phyloP scores from a whole-genome alignment of 495 filamentous ascomycete genomes.

The Neurospora discreta region DNA sequence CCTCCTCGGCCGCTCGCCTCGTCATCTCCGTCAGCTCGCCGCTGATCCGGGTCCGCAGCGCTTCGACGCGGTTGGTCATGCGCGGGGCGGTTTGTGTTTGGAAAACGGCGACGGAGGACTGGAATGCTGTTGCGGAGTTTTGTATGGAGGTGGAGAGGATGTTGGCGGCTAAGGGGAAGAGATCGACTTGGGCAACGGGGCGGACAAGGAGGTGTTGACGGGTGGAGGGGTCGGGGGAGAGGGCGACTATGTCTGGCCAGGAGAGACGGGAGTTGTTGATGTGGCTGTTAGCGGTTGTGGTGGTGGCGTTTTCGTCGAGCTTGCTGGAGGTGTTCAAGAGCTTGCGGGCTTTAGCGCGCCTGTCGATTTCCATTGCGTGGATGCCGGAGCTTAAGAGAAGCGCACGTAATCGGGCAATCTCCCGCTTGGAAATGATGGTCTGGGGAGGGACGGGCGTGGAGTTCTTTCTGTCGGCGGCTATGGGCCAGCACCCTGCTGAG shows the following conservation, averaged over 20 bases:
- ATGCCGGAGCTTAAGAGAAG: slow-evolving; percentile 73
- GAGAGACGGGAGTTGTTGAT: neutral
- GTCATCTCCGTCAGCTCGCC: slow-evolving; percentile 43
- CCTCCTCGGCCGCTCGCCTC: slow-evolving; percentile 57
- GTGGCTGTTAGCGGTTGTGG: neutral
- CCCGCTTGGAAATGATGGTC: slow-evolving; percentile 42
- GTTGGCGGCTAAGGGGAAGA: slow-evolving; percentile 60
- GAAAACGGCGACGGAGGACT: slow-evolving; percentile 39
- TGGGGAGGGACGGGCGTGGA: slow-evolving; percentile 14
- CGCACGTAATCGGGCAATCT: slow-evolving; percentile 62
- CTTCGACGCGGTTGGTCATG: slow-evolving; percentile 27
- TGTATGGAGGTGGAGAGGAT: slow-evolving; percentile 48
- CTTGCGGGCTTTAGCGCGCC: slow-evolving; percentile 44
- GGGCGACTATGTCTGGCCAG: slow-evolving; percentile 25
- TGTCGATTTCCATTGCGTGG: slow-evolving; percentile 68
- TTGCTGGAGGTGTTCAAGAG: slow-evolving; percentile 8
- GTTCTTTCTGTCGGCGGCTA: slow-evolving; percentile 50
- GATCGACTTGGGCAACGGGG: slow-evolving; percentile 44
- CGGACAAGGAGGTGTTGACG: slow-evolving; percentile 23
- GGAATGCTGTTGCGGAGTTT: slow-evolving; percentile 39
- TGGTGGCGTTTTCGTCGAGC: slow-evolving; percentile 2
- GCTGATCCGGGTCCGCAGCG: slow-evolving; percentile 22
- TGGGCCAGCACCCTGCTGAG: slow-evolving; percentile 52
- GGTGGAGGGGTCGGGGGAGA: slow-evolving; percentile 16
- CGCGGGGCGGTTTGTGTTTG: slow-evolving; percentile 16